These are phyloP conservation scores for Pharus latifolius DNA, from an alignment of 176 grass and related monocot genomes.

Conservation along the genomic window DNA sequence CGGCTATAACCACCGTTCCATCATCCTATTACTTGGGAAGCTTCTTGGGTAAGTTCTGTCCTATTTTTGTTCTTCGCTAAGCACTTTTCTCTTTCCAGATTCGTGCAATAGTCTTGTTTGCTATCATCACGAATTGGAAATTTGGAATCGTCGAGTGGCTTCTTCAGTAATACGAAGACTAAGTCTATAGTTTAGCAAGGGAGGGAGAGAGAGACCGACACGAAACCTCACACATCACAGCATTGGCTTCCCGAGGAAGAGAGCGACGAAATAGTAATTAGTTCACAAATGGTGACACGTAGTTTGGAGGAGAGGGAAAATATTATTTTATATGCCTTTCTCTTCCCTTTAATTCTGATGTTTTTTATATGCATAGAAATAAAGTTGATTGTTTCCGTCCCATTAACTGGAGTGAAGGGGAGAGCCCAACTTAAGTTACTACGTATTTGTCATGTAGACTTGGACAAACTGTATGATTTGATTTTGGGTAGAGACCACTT, in stretches of 20 bases:
- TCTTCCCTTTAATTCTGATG: too few relatives aligned
- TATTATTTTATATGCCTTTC: too few relatives aligned
- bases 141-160: background rate
- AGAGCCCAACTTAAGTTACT: background rate
- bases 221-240: background rate
- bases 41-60: too few relatives aligned
- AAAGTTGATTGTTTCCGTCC: too few relatives aligned
- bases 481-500: too few relatives aligned
- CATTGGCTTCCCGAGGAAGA: background rate
- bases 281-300: background rate
- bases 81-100: too few relatives aligned
- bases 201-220: background rate
- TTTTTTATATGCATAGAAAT: too few relatives aligned
- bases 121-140: background rate
- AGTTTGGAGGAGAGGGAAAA: background rate
- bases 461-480: too few relatives aligned
- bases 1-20: too few relatives aligned
- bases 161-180: background rate
- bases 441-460: background rate
- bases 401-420: too few relatives aligned
- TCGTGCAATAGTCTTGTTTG: background rate
- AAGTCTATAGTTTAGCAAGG: background rate
- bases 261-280: background rate
- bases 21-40: too few relatives aligned
- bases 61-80: too few relatives aligned